Percentiles rank a stretch among this genome's conserved stretches.
Evolutionary conservation across 129 eudicot genomes (phyloP).

Genomic region (Dittrichia graveolens): DNA sequence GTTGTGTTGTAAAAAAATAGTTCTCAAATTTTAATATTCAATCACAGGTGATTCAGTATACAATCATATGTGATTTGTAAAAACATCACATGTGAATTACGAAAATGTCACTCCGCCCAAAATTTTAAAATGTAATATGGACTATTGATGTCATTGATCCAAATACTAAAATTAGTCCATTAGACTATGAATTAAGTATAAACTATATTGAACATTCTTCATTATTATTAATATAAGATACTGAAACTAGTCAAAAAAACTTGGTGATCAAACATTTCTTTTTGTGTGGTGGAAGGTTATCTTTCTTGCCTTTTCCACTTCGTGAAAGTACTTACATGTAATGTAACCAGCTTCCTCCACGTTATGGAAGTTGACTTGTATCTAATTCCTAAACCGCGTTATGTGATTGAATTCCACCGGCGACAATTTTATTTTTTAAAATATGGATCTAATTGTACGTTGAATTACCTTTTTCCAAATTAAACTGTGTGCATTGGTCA

Average conservation of each 20-base stretch:
- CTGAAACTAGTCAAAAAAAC: conserved; percentile 18
- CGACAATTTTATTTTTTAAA: conserved; percentile 12
- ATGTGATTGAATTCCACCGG: conserved; percentile 13
- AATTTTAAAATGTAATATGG: too few species aligned
- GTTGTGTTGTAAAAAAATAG: too few species aligned
- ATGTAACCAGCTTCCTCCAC: conserved; percentile 26
- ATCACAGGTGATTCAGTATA: too few species aligned
- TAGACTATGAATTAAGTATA: too few species aligned
- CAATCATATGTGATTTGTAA: too few species aligned
- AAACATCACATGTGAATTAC: too few species aligned
- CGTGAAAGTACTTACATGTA: conserved; percentile 3
- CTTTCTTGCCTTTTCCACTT: not conserved
- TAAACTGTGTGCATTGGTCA: not conserved
- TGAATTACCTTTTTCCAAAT: not conserved
- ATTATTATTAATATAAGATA: not conserved
- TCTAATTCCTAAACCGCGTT: conserved; percentile 26
- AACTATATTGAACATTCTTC: too few species aligned
- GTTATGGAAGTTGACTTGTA: conserved; percentile 36
- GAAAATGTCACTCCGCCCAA: too few species aligned
- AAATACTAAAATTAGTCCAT: too few species aligned
- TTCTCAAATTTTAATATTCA: too few species aligned
- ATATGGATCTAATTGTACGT: not conserved
- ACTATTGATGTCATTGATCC: too few species aligned
- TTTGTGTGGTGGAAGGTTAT: not conserved
- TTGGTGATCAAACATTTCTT: conserved; percentile 17